Evolutionary conservation across 768 basidiomycete genomes (phyloP).

Genomic region (Pholiota conissans): DNA sequence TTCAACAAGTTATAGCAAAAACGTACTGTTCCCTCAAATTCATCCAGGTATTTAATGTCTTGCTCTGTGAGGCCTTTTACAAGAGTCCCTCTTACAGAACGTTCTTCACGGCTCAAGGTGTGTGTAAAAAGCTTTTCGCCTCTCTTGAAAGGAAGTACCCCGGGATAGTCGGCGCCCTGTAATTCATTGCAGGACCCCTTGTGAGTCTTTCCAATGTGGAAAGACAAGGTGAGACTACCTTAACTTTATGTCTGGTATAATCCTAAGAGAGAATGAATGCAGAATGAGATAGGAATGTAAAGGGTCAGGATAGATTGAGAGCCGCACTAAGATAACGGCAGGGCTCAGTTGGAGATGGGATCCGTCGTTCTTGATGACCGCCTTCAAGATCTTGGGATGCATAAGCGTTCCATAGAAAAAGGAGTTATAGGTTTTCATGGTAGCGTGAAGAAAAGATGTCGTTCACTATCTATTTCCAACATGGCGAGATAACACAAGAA

Average conservation of each 20-base stretch:
- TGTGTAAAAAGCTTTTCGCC: constrained; percentile 47
- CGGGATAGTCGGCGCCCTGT: constrained; percentile 80
- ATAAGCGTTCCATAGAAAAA: constrained; percentile 94
- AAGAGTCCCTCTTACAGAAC: constrained; percentile 74
- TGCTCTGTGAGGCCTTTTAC: constrained; percentile 65
- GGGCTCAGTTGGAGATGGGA: constrained; percentile 64
- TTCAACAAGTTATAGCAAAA: neutral
- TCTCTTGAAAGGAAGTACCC: constrained; percentile 60
- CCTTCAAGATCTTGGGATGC: constrained; percentile 78
- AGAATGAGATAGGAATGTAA: neutral
- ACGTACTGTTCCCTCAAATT: constrained; percentile 80
- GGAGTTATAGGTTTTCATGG: constrained; percentile 30
- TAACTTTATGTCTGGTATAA: constrained; percentile 80
- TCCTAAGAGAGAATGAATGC: constrained; percentile 50
- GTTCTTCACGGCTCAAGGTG: constrained; percentile 59
- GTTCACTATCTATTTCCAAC: neutral
- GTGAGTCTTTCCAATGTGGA: neutral
- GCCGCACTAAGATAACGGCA: constrained; percentile 69
- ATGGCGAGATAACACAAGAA: neutral
- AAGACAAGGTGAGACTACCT: constrained; percentile 33
- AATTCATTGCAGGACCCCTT: neutral
- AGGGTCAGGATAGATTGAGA: neutral
- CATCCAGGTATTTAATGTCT: constrained; percentile 72
- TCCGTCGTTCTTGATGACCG: constrained; percentile 74
- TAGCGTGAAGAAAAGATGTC: neutral